These are phyloP conservation scores for Ophiostoma perfectum DNA, from an alignment of 2,329 filamentous ascomycete species.

Conservation along the genomic window DNA sequence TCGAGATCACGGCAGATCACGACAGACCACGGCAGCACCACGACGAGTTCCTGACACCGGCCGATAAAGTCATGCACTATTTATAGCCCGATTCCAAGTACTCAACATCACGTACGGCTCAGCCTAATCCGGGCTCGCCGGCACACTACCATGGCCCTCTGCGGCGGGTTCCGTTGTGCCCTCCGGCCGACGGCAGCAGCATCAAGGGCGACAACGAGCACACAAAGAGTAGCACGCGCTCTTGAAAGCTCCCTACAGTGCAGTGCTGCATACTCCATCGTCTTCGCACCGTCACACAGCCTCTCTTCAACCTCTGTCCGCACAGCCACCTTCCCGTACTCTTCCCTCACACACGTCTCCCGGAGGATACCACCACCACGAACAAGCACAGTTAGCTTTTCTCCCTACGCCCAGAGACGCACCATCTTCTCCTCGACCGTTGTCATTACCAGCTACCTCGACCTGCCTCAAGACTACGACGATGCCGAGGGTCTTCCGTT, in stretches of 20 bases:
- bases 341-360: not conserved
- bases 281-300: not conserved
- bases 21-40: not conserved
- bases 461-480: slow-evolving; percentile 53
- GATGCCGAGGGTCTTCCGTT: slow-evolving; percentile 54
- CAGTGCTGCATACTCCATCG: not conserved
- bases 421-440: slow-evolving; percentile 32
- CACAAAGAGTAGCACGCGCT: not conserved
- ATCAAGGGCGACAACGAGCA: not conserved
- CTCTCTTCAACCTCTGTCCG: not conserved
- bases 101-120: not conserved
- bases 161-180: slow-evolving; percentile 17
- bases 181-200: slow-evolving; percentile 8
- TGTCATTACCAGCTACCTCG: slow-evolving; percentile 49
- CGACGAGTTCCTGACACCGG: not conserved
- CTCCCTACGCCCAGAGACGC: slow-evolving; percentile 15
- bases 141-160: slow-evolving; percentile 13
- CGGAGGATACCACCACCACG: not conserved
- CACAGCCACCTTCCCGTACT: not conserved
- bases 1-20: not conserved
- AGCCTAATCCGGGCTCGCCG: too few relatives aligned
- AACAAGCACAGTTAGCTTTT: too few relatives aligned
- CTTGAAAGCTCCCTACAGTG: not conserved
- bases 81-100: not conserved
- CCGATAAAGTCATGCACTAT: not conserved